Percentiles rank a stretch among this genome's conserved stretches.
phyloP scores from a whole-genome alignment of 805 yeast species.

The Candida khao-thaluensis region DNA sequence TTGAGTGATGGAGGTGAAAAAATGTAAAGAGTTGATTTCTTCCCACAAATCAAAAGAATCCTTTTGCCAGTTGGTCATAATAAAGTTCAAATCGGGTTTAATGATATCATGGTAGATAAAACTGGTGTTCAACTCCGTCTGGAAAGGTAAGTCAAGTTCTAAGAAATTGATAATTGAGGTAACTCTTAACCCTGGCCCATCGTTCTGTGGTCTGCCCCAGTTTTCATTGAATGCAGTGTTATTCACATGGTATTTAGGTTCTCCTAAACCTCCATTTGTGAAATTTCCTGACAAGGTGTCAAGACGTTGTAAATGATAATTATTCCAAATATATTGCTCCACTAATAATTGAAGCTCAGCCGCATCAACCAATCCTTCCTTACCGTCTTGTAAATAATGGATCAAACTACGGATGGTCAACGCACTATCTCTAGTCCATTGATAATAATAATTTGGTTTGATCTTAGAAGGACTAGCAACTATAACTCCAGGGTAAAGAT shows the following conservation, averaged over 20 bases:
- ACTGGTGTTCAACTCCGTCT: constrained; percentile 17
- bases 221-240: constrained; percentile 56
- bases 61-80: constrained; percentile 58
- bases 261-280: constrained; percentile 63
- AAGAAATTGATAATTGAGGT: constrained; percentile 61
- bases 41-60: constrained; percentile 92
- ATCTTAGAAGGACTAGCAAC: constrained; percentile 78
- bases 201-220: constrained; percentile 97
- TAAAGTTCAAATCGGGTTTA: constrained; percentile 68
- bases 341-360: constrained; percentile 25
- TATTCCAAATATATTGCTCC: constrained; percentile 62
- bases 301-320: constrained; percentile 59
- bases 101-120: constrained; percentile 53
- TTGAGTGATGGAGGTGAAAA: constrained; percentile 77
- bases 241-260: constrained; percentile 79
- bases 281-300: constrained; percentile 69
- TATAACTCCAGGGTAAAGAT: constrained; percentile 64
- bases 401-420: constrained; percentile 68
- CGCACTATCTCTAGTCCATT: constrained; percentile 91
- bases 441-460: constrained; percentile 79
- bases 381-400: constrained; percentile 48
- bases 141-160: constrained; percentile 20
- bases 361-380: constrained; percentile 6
- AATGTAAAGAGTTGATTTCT: constrained; percentile 72
- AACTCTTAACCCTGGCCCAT: constrained; percentile 86